These are phyloP conservation scores for Camellia granthamiana DNA, from an alignment of 148 eudicot genomes.

Conservation along the genomic window DNA sequence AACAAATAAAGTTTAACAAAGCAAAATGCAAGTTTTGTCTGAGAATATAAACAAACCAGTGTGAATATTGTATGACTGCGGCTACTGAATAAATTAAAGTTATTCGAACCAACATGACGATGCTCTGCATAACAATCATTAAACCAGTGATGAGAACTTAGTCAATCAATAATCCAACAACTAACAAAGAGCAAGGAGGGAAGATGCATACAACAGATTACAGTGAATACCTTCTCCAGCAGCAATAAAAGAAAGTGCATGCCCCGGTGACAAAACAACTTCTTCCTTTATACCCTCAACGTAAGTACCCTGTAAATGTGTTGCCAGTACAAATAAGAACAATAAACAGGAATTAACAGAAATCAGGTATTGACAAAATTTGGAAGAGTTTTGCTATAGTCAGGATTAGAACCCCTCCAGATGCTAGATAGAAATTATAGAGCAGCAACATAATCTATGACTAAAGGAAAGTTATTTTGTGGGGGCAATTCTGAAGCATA, in stretches of 20 bases:
- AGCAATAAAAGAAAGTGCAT: constrained; percentile 95
- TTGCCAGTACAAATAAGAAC: constrained; percentile 7
- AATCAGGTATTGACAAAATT: not conserved
- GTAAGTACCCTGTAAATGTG: constrained; percentile 73
- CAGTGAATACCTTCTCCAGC: constrained; percentile 87
- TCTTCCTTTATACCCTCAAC: constrained; percentile 99
- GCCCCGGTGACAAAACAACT: constrained; percentile 99
- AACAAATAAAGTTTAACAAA: not conserved
- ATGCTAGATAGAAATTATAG: not conserved
- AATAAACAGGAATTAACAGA: not conserved
- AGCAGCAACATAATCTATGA: not conserved
- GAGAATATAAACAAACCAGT: constrained; percentile 54
- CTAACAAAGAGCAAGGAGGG: not conserved
- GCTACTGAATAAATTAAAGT: constrained; percentile 93
- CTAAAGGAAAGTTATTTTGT: not conserved
- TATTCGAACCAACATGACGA: constrained; percentile 99
- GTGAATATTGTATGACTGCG: constrained; percentile 98
- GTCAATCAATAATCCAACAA: not conserved
- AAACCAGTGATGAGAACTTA: constrained; percentile 2
- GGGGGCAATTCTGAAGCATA: not conserved
- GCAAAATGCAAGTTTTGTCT: not conserved
- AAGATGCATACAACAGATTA: constrained; percentile 3
- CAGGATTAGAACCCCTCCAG: not conserved
- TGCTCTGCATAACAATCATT: constrained; percentile 60
- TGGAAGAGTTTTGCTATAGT: not conserved